Conservation (phyloP, 371 early-diverging fungal genomes). For the Zychaea mexicana region DNA sequence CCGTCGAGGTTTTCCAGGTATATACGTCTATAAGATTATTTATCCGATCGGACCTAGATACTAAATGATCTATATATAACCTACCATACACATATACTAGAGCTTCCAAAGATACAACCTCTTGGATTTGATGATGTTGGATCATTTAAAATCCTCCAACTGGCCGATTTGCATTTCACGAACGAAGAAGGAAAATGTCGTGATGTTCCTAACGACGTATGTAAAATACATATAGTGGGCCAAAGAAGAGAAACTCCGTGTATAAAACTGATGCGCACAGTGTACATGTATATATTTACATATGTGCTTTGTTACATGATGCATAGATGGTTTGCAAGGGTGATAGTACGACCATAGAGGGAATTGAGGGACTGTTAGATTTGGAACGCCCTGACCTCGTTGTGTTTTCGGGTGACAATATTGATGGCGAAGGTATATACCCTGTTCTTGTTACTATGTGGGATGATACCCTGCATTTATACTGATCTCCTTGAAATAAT, state of each 20-base stretch:
- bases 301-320: too few species aligned
- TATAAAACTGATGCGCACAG: too few species aligned
- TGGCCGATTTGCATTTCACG: constrained; percentile 60
- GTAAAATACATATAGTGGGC: too few species aligned
- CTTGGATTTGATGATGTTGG: constrained; percentile 45
- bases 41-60: too few species aligned
- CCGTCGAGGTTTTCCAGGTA: constrained; percentile 34
- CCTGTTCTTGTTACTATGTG: background rate
- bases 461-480: background rate
- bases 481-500: background rate
- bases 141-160: constrained; percentile 55
- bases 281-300: background rate
- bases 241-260: too few species aligned
- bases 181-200: constrained; percentile 49
- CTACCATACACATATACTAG: too few species aligned
- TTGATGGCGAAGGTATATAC: constrained; percentile 25
- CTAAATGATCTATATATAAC: too few species aligned
- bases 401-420: constrained; percentile 60
- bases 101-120: constrained; percentile 21
- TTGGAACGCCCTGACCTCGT: constrained; percentile 56
- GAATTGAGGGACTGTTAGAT: constrained; percentile 47
- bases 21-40: too few species aligned
- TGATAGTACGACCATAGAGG: constrained; percentile 44
- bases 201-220: constrained; percentile 41
- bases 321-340: constrained; percentile 51